Base-by-base conservation (phyloP, 2,329 filamentous ascomycete species). In the Alternaria ethzedia region DNA sequence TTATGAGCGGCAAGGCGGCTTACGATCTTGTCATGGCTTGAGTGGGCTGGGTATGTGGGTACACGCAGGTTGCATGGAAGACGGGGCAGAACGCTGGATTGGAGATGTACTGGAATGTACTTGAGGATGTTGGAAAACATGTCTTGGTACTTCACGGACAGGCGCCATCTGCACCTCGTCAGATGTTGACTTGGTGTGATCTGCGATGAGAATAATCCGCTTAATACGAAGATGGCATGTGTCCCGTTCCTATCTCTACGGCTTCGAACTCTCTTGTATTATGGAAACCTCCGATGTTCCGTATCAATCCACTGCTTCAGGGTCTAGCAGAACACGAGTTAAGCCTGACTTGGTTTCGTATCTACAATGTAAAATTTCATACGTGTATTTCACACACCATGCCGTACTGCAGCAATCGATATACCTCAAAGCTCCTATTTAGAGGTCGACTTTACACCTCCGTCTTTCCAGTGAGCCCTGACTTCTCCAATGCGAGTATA, bases 1-100 rank as follows among this genome's bases (percentile, higher is more conserved):
- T 70, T 30, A 69, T 75, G 71, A 71, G 73, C 23, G 75, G 64
- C 5, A 74, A 73, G 67, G 63, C 64, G 23, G 72, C 65, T n/a
- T 75, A 61, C 58, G 72, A 72, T 57, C 56, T 77, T 36, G 63
- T 67, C 10, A 66, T 61, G 66, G 61, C 54, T 13, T 72, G 65
- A 54, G 50, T 15, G 32, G 43, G 36, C n/a, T 54, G 20, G 13
- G 36, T 21, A 23, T 41, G 30, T 8, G 49, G 20, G 49, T 36
- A n/a, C 6, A 41, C 36, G 36, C n/a, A 41, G 15, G 36, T 41
- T 41, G 36, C 36, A 41, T 3, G 36, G 36, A 41, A 41, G 36
- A 41, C 1, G 28, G 11, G 20, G 28, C 13, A 5, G 20, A 36
- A 26, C 46, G 26, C 28, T 50, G 49, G 20, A 52, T 21, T 36